These are phyloP conservation scores for Brassica juncea DNA, from an alignment of 345 rosid genomes.

Conservation along the genomic window DNA sequence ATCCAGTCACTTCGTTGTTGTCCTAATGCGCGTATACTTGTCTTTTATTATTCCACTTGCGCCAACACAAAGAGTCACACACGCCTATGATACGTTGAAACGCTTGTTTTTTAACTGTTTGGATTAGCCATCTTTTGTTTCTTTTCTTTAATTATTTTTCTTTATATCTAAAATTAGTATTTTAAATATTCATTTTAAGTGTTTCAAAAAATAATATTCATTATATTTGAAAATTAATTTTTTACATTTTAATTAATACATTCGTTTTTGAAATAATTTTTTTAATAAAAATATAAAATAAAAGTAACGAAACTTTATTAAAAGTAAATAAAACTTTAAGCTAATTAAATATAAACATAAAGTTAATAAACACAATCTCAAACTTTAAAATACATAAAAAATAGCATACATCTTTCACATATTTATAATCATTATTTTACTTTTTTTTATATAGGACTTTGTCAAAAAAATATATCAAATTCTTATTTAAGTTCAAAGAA, in stretches of 20 bases:
- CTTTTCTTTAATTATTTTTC: not conserved
- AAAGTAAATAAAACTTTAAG: too few relatives aligned
- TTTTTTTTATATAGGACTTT: not conserved
- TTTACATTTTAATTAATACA: not conserved
- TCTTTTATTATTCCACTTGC: conserved; percentile 20
- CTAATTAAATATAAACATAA: not conserved
- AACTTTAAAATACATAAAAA: not conserved
- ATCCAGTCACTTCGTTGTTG: conserved; percentile 32
- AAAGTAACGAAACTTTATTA: not conserved
- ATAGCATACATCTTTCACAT: not conserved
- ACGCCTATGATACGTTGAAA: not conserved
- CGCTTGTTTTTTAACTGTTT: not conserved
- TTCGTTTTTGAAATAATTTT: too few relatives aligned
- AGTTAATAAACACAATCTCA: too few relatives aligned
- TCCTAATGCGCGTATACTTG: conserved; percentile 15
- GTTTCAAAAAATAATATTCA: too few relatives aligned
- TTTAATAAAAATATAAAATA: not conserved
- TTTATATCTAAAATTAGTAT: not conserved
- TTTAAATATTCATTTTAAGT: not conserved
- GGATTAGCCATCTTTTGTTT: not conserved
- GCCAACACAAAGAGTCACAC: not conserved
- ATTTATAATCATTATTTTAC: not conserved
- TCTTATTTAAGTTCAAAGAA: not conserved
- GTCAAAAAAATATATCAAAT: not conserved
- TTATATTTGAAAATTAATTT: not conserved